Conservation (phyloP, 2,329 filamentous ascomycete genomes). For the Lasiodiplodia sp. region DNA sequence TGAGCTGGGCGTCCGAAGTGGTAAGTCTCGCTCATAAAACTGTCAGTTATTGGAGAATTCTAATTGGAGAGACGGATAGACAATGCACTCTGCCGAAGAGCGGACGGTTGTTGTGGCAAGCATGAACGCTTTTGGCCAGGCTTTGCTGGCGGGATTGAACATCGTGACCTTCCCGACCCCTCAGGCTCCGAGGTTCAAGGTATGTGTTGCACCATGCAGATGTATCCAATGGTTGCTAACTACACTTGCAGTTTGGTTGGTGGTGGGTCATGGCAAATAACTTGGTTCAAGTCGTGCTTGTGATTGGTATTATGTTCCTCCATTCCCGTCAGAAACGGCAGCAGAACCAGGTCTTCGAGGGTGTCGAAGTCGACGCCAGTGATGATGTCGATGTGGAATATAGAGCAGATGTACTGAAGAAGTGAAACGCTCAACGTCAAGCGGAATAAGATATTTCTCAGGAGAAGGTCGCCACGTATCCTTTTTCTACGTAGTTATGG, state of each 20-base stretch:
- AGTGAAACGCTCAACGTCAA: background rate
- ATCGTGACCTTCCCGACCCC: constrained; percentile 6
- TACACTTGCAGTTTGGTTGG: background rate
- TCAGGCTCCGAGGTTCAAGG: constrained; percentile 9
- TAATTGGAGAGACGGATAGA: background rate
- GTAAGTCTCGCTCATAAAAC: background rate
- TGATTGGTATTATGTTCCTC: background rate
- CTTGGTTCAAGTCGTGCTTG: background rate
- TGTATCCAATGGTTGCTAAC: background rate
- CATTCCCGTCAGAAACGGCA: background rate
- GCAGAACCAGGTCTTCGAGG: background rate
- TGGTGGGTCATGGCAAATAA: constrained; percentile 22
- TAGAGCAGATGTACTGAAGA: background rate
- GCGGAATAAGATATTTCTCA: too few species aligned
- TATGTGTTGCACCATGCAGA: background rate
- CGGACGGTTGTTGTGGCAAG: constrained; percentile 1
- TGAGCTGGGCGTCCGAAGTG: background rate
- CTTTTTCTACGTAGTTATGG: too few species aligned
- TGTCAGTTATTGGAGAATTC: background rate
- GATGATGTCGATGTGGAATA: background rate
- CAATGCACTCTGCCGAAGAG: constrained; percentile 5
- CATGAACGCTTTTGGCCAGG: constrained; percentile 12
- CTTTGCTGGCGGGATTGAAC: background rate
- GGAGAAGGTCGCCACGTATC: too few species aligned
- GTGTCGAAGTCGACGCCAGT: background rate